These are phyloP conservation scores for Eimeria brunetti DNA, from an alignment of 169 alveolate species.

Conservation along the genomic window DNA sequence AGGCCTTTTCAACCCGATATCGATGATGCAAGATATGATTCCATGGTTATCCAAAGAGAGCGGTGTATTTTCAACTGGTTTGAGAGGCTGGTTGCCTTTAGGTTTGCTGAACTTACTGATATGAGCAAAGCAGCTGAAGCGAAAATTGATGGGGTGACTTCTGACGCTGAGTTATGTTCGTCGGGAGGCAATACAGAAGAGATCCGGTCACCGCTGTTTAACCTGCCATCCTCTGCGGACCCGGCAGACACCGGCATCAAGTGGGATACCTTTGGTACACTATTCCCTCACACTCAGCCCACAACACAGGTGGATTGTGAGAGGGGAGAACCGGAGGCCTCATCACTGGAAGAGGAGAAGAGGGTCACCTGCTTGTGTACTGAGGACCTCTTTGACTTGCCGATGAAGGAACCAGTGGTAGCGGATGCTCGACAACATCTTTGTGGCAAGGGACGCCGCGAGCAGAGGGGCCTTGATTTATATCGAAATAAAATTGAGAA, in stretches of 20 bases:
- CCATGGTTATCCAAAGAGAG: background rate
- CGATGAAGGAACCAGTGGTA: background rate
- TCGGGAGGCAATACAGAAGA: background rate
- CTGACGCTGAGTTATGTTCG: background rate
- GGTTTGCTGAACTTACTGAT: constrained; percentile 23
- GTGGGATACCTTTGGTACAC: constrained; percentile 45
- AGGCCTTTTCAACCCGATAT: background rate
- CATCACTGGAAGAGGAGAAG: background rate
- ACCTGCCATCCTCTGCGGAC: background rate
- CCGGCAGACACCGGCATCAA: constrained; percentile 1
- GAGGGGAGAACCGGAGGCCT: background rate
- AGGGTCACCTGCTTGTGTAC: constrained; percentile 28
- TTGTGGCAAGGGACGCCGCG: background rate
- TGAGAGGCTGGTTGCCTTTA: constrained; percentile 12
- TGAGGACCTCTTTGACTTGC: constrained; percentile 58
- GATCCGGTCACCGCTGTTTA: background rate
- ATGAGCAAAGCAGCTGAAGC: background rate
- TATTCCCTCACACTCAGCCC: background rate
- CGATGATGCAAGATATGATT: constrained; percentile 24
- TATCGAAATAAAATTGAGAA: background rate
- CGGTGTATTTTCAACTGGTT: constrained; percentile 47
- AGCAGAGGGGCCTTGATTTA: background rate
- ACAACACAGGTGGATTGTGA: background rate
- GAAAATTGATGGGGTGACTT: background rate
- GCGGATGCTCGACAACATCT: background rate